These are phyloP conservation scores for Hemisphaericaspora nanyangensis DNA, from an alignment of 805 yeast genomes.

Conservation along the genomic window DNA sequence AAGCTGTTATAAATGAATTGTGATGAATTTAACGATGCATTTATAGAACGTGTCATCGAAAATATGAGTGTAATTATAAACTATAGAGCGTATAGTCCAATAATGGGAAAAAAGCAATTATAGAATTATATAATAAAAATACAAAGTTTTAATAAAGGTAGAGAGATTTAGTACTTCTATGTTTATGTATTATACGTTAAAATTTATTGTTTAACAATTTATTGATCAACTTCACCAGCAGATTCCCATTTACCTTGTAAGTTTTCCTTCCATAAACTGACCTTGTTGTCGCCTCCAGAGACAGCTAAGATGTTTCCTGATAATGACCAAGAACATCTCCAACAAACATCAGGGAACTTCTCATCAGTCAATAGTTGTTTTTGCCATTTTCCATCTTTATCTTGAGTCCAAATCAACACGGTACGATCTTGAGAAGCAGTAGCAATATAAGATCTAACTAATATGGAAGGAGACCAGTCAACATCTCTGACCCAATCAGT, in stretches of 20 bases:
- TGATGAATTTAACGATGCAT: constrained; percentile 11
- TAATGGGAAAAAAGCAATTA: no score
- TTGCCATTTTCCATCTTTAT: constrained; percentile 68
- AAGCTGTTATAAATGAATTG: constrained; percentile 51
- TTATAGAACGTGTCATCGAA: no score
- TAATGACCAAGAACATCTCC: constrained; percentile 98
- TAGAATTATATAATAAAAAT: no score
- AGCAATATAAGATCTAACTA: constrained; percentile 86
- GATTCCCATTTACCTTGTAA: constrained; percentile 92
- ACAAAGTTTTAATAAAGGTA: not conserved
- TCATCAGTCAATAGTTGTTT: constrained; percentile 70
- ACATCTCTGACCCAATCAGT: constrained; percentile 99
- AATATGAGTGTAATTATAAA: no score
- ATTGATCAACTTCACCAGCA: constrained; percentile 94
- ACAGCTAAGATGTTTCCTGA: constrained; percentile 95
- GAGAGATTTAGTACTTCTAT: not conserved
- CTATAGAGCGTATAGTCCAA: no score
- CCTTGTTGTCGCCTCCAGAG: constrained; percentile 93
- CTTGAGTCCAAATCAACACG: constrained; percentile 93
- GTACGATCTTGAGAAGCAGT: constrained; percentile 96
- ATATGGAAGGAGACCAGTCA: constrained; percentile 93
- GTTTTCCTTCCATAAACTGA: constrained; percentile 94
- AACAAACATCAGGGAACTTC: constrained; percentile 92
- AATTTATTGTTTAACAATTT: constrained; percentile 9
- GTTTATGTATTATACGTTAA: not conserved